Base-by-base conservation (phyloP, 2,329 filamentous ascomycete species). In the Fusarium torulosum region DNA sequence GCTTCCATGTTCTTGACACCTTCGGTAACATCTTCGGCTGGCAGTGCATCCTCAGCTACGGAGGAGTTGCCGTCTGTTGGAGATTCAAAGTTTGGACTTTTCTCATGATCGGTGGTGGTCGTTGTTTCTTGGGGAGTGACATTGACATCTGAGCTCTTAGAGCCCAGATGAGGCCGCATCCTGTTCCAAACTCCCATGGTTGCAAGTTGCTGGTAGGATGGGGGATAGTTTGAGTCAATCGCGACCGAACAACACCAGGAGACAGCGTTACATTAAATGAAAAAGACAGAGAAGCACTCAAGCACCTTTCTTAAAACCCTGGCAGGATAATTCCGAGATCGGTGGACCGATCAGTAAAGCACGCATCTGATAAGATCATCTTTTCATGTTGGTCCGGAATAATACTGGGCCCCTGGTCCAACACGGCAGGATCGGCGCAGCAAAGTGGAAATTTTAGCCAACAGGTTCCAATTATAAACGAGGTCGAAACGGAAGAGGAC, bases 351-450 rank as follows among this genome's bases (percentile, higher is more conserved):
- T 35, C 21, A 19, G 20, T 54, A 70, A 70, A 68, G 41, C 27
- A 27, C 60, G 63, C 67, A 70, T 70, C 64, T 54, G 67, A 70
- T 70, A 70, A 70, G 67, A 70, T 70, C 56, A n/a, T 54, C 43
- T 56, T 20, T 31, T 8, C 19, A 43, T 10, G 51, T 67, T 58
- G 23, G 43, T 61, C 50, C 67, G 52, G 42, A 58, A 52, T n/a
- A 33, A 21, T 45, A 14, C 41, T 49, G 54, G 38, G 45, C 33
- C 35, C 31, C 21, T 37, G 23, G 29, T 52, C 29, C 29, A 38
- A 37, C 23, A 13, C 67, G 67, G 67, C 51, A 70, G 25, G 53
- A 47, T 57, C 63, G 67, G 67, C 67, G 70, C 17, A 17, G 23
- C 3, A n/a, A 29, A 49, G 63, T 52, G 51, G 58, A 50, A 69